phyloP scores from a whole-genome alignment of 768 basidiomycete species.

The Lentinula guzmanii region DNA sequence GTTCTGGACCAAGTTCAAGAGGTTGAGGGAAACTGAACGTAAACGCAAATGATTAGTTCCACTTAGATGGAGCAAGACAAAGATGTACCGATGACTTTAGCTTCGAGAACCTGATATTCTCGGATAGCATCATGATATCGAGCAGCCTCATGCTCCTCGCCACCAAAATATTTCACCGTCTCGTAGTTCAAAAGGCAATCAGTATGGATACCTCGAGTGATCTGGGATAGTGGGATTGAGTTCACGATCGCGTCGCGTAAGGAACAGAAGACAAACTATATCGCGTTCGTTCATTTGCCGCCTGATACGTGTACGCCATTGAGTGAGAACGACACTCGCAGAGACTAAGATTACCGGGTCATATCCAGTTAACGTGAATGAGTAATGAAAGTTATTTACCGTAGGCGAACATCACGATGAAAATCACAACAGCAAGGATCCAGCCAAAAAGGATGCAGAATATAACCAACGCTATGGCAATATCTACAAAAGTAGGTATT shows the following conservation, averaged over 20 bases:
- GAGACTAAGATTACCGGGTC: slow-evolving; percentile 27
- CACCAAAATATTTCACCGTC: slow-evolving; percentile 87
- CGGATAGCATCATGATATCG: slow-evolving; percentile 68
- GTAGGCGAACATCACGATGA: slow-evolving; percentile 70
- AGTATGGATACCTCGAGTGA: slow-evolving; percentile 78
- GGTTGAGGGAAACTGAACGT: slow-evolving; percentile 55
- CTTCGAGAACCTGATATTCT: slow-evolving; percentile 71
- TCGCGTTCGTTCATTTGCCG: slow-evolving; percentile 80
- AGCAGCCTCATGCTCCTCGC: slow-evolving; percentile 71
- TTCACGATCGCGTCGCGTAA: background rate
- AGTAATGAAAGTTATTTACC: slow-evolving; percentile 31
- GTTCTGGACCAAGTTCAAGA: slow-evolving; percentile 76
- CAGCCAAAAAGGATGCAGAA: slow-evolving; percentile 61
- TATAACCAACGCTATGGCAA: slow-evolving; percentile 61
- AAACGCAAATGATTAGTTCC: background rate
- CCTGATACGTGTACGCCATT: slow-evolving; percentile 69
- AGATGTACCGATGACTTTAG: slow-evolving; percentile 62
- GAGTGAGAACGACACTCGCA: slow-evolving; percentile 52
- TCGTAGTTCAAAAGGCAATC: slow-evolving; percentile 79
- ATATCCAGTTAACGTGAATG: background rate
- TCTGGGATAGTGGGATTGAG: slow-evolving; percentile 23
- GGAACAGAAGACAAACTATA: slow-evolving; percentile 37
- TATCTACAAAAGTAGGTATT: slow-evolving; percentile 78
- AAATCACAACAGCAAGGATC: slow-evolving; percentile 60
- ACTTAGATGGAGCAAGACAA: background rate